Evolutionary conservation across 805 yeast species (phyloP), one percentile per base, ranked within the genome.

Genomic region (Suhomyces tanzawaensis): DNA sequence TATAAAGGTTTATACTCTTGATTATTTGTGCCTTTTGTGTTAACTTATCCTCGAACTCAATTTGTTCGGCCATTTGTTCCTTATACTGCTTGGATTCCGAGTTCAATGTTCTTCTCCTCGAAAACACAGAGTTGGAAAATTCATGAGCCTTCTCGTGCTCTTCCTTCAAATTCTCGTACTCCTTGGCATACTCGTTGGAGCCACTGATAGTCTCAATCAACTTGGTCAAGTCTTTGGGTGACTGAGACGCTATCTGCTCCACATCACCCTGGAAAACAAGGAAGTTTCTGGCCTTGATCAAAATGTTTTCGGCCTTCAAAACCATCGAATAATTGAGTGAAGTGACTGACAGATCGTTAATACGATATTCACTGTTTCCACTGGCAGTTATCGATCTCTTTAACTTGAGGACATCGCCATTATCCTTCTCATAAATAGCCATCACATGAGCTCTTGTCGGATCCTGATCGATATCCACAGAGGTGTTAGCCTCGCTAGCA

Each of bases 231-330:
- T 88, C 95, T 17, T 62, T 60, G 0, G 97, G 79, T 0, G 91
- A 79, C 57, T 90, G 95, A 0, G 95, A 74, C 0, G 98, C 98
- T 28, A 93, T 81, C 49, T 81, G 84, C 58, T 91, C 98, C 35
- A 93, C 95, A 56, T 91, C 98, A 43, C 99, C 98, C 66, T 93
- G 99, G 56, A 91, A 89, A 6, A 93, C 98, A 43, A 93, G 65
- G 52, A 91, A 91, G 58, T 93, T 93, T 55, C 87, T 76, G 1
- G 97, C 96, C 55, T 85, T 87, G 47, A 89, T 84, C 42, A 90
- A 64, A 39, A 91, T 88, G 52, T 87, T 86, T 54, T 91, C 95
- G 5, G 69, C 66, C 48, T 83, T 85, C 53, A 93, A 71, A 2
- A 81, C 70, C 34, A 70, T 69, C 0, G 82, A 54, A 53, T 93